Conservation (phyloP, 768 basidiomycete genomes). For the Pleurotus eryngii region DNA sequence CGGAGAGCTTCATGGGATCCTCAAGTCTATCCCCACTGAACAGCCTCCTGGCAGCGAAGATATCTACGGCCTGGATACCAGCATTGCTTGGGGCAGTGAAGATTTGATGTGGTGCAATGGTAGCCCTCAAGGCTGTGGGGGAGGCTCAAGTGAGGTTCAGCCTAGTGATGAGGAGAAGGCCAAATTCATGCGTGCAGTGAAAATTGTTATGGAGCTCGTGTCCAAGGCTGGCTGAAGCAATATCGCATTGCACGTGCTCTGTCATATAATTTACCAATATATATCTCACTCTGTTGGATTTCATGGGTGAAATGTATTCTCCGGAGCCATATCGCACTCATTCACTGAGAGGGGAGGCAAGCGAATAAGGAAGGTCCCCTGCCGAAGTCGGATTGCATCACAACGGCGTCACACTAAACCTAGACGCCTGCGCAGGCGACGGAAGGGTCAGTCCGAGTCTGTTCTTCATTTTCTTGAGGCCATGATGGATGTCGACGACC, state of each 20-base stretch:
- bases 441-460: no score
- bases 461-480: no score
- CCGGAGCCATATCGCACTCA: not conserved
- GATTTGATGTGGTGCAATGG: conserved; percentile 62
- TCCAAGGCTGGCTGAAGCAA: conserved; percentile 23
- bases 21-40: conserved; percentile 57
- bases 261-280: not conserved
- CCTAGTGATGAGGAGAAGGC: conserved; percentile 59
- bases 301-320: no score
- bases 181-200: conserved; percentile 69
- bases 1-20: conserved; percentile 55
- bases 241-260: not conserved
- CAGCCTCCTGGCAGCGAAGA: conserved; percentile 60
- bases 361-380: not conserved
- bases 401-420: not conserved
- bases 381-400: not conserved
- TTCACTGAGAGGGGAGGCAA: no score
- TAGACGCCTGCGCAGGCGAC: not conserved
- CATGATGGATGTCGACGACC: not conserved
- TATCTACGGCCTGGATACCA: conserved; percentile 67
- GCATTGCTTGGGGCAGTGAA: conserved; percentile 57
- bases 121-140: conserved; percentile 57
- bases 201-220: conserved; percentile 56
- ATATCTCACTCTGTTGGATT: no score
- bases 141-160: conserved; percentile 43